phyloP scores from a whole-genome alignment of 2,329 filamentous ascomycete genomes.

The Ophiocordyceps camponoti-saundersi region DNA sequence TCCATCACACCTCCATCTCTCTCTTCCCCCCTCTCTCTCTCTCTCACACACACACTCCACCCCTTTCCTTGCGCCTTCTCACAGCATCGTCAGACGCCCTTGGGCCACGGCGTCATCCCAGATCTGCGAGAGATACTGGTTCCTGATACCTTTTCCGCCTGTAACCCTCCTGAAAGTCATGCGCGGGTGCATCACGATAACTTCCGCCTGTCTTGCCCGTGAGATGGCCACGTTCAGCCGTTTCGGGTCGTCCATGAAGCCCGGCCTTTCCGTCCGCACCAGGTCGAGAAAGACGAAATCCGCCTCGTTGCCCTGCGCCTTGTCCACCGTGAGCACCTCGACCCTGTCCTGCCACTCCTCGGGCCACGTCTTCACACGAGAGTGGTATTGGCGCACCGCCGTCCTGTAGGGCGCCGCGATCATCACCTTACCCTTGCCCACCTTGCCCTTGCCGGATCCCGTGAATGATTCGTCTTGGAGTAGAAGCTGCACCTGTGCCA shows the following conservation, averaged over 20 bases:
- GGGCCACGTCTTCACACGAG: slow-evolving; percentile 11
- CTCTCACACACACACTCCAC: no score
- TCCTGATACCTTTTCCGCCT: slow-evolving; percentile 3
- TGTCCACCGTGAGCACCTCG: slow-evolving; percentile 25
- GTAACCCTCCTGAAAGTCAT: slow-evolving; percentile 12
- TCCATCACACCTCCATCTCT: not conserved
- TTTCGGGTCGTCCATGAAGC: slow-evolving; percentile 25
- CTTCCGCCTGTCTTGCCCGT: slow-evolving; percentile 24
- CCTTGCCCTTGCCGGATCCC: slow-evolving; percentile 10
- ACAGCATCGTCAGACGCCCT: not conserved
- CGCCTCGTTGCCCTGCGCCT: slow-evolving; percentile 27
- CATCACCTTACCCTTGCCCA: slow-evolving; percentile 20
- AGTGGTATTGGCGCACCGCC: slow-evolving; percentile 17
- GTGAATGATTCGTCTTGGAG: slow-evolving; percentile 16
- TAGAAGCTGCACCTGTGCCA: slow-evolving; percentile 14
- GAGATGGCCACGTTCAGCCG: slow-evolving; percentile 29
- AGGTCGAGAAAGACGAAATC: slow-evolving; percentile 30
- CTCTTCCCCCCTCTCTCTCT: not conserved
- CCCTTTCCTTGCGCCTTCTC: not conserved
- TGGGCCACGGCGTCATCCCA: slow-evolving; percentile 14
- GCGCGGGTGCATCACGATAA: slow-evolving; percentile 24
- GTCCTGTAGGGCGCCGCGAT: slow-evolving; percentile 26
- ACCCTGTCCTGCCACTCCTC: slow-evolving; percentile 13
- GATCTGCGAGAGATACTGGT: slow-evolving; percentile 11
- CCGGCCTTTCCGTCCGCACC: slow-evolving; percentile 19